Base-by-base conservation (phyloP, 78 protist species). In the Trichosphaerium sp. region DNA sequence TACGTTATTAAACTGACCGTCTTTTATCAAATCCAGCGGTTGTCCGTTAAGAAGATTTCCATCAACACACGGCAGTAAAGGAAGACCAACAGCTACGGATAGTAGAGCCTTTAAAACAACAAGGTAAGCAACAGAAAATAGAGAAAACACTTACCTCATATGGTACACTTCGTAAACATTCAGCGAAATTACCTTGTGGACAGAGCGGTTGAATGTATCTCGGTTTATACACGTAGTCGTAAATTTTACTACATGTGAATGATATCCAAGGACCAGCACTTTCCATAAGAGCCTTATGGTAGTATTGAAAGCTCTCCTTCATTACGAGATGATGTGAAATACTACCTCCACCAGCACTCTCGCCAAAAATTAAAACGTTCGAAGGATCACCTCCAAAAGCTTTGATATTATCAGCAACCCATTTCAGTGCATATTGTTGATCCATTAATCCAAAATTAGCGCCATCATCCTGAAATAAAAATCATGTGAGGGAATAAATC, bases 341-440 rank as follows among this genome's bases (percentile, higher is more conserved):
- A 23, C 57, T 18, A 14, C 69, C 71, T 1, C 65, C 74, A 25
- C 81, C 81, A 25, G 81, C 81, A 5, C 51, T 29, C 65, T 75
- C 71, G 52, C 81, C 81, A 5, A 25, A 32, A 54, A 75, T 75
- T 42, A 65, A 7, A 23, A 75, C 74, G 37, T 23, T 32, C 28
- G 1, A 1, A 25, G 68, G 55, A 41, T 77, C 75, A 26, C 83
- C 83, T 40, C 75, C 75, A 74, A 77, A 77, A n/a, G 57, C 43
- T 3, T 39, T 58, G n/a, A 77, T 77, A 61, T 77, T 43, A n/a
- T 31, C 41, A 11, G 14, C 64, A 32, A 77, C 56, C 83, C 83
- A 77, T n/a, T 43, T 10, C 34, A 77, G 29, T 25, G 78, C 83
- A 4, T 23, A n/a, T 34, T 56, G 74, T 35, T 77, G 78, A 57